These are phyloP conservation scores for Apostasia ramifera DNA, from an alignment of 106 monocot genomes.

Conservation along the genomic window DNA sequence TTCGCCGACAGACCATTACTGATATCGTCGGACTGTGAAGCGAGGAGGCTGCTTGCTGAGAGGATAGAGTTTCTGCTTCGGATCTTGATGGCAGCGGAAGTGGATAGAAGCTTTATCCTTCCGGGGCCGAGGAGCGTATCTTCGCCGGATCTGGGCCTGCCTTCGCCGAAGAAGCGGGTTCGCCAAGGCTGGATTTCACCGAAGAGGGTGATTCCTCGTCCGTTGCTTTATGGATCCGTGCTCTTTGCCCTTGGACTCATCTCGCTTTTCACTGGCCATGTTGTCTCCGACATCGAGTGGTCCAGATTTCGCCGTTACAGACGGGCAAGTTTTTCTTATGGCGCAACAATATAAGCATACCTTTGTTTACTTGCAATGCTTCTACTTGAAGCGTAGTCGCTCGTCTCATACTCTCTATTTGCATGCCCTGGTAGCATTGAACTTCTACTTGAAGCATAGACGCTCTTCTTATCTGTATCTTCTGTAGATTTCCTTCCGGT, in stretches of 20 bases:
- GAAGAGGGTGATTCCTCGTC: slow-evolving; percentile 19
- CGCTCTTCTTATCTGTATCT: too few species aligned
- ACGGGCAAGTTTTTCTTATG: slow-evolving; percentile 22
- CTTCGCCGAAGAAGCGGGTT: slow-evolving; percentile 8
- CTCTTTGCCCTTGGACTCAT: slow-evolving; percentile 73
- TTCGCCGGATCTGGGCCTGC: neutral
- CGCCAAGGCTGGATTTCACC: neutral
- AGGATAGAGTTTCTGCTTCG: neutral
- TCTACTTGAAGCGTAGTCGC: neutral
- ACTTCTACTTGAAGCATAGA: neutral
- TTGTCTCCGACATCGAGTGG: slow-evolving; percentile 74
- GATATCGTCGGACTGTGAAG: neutral
- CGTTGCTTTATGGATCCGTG: slow-evolving; percentile 42
- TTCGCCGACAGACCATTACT: neutral
- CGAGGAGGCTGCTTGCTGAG: neutral
- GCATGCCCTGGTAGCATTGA: neutral
- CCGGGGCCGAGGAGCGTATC: neutral
- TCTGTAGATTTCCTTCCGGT: too few species aligned
- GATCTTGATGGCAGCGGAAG: neutral
- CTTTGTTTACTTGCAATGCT: neutral
- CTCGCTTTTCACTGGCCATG: slow-evolving; percentile 78
- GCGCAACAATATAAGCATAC: neutral
- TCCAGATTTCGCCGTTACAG: slow-evolving; percentile 47
- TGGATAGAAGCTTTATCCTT: neutral
- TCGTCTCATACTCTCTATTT: neutral